Base-by-base conservation (phyloP, 495 filamentous ascomycete species). In the Bacidia rubella region DNA sequence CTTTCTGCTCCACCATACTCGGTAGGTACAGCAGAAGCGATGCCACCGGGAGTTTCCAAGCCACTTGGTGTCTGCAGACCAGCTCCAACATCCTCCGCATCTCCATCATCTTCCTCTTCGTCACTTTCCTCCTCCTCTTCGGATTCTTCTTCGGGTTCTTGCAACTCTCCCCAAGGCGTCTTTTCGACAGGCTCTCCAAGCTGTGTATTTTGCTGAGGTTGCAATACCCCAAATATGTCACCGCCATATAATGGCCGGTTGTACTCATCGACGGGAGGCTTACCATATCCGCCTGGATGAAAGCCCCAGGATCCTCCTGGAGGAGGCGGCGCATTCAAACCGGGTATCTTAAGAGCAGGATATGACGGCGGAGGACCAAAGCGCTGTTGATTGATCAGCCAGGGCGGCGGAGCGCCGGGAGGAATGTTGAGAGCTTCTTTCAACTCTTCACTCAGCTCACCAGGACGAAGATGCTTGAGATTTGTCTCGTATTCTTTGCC, bases 401-500 rank as follows among this genome's bases (percentile, higher is more conserved):
- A 98, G 24, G 92, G 92, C 17, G 92, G 90, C 19, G 92, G 92
- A 15, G 87, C 89, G 50, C 89, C 92, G 2, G 88, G 88, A 24
- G 89, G 85, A 67, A 98, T 98, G 62, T 86, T 92, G 1, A 98
- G 74, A 15, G 92, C 90, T 58, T 97, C 92, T 60, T 87, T 88
- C 42, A 97, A 71, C 58, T 89, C 84, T 29, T 95, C 85, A 58
- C 84, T 92, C 43, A 96, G 65, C 60, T 97, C 90, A 32, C 92
- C 92, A 2, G 93, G 87, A 49, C 86, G 81, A 45, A 95, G 74
- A 68, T 95, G 86, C 57, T 81, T 80, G 44, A 94, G 74, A 69
- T 97, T 95, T 4, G 90, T 95, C 68, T 98, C 92, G 64, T 86
- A 95, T 66, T 98, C 92, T 64, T 98, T 98, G 58, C 92, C 92